A percentile compares a stretch with the other conserved stretches of the same genome.
phyloP scores from a whole-genome alignment of 345 rosid species.

The Conringia planisiliqua region DNA sequence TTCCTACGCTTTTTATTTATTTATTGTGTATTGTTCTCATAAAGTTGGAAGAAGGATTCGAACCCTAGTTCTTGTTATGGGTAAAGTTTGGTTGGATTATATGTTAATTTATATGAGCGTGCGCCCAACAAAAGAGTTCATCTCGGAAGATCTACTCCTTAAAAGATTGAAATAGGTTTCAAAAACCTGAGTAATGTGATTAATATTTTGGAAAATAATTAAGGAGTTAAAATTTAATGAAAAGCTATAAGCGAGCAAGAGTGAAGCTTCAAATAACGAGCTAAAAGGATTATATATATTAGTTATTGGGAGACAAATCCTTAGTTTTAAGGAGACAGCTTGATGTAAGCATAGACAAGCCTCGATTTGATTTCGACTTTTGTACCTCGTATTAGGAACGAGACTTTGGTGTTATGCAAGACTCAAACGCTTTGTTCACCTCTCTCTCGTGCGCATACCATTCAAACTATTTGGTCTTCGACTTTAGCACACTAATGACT shows the following conservation, averaged over 20 bases:
- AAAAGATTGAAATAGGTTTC: background rate
- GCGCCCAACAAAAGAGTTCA: background rate
- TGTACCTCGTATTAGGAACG: background rate
- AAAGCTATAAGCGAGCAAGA: background rate
- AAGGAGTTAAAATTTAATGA: background rate
- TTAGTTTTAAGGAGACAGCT: background rate
- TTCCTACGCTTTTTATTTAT: background rate
- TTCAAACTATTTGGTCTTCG: conserved; percentile 3
- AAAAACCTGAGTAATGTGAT: background rate
- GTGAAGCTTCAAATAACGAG: background rate
- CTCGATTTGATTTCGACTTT: background rate
- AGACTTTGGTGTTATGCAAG: background rate
- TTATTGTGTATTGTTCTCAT: background rate
- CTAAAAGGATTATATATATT: background rate
- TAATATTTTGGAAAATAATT: background rate
- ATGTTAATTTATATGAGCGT: background rate
- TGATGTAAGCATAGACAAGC: background rate
- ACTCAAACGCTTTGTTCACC: background rate
- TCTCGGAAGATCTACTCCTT: background rate
- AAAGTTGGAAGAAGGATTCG: background rate
- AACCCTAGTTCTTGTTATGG: background rate
- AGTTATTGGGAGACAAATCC: background rate
- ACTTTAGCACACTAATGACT: background rate
- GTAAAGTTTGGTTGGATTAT: background rate
- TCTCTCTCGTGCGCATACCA: background rate